Conservation (phyloP, 1,284 basidiomycete genomes). For the Sanguinoderma infundibulare region DNA sequence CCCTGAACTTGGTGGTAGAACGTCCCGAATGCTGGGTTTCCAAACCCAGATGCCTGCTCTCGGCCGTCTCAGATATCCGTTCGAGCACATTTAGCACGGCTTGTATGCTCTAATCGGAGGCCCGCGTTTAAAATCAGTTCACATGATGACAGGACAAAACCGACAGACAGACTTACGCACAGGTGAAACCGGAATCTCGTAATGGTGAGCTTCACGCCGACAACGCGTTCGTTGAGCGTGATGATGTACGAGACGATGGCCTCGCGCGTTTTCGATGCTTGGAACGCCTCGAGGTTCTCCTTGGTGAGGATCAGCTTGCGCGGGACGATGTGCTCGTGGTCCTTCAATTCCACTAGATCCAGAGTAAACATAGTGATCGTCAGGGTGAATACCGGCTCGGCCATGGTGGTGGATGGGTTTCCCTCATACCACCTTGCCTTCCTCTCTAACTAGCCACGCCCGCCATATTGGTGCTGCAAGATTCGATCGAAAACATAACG, state of each 20-base stretch:
- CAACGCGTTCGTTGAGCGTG: constrained; percentile 76
- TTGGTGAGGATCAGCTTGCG: constrained; percentile 82
- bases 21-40: constrained; percentile 94
- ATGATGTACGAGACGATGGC: constrained; percentile 79
- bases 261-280: constrained; percentile 73
- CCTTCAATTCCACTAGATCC: not conserved
- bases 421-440: not conserved
- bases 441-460: constrained; percentile 43
- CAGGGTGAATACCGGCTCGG: not conserved
- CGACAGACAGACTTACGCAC: constrained; percentile 44
- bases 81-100: constrained; percentile 70
- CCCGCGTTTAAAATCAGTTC: not conserved
- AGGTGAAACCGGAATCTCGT: constrained; percentile 58
- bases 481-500: constrained; percentile 84
- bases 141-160: not conserved
- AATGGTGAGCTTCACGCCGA: constrained; percentile 81
- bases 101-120: constrained; percentile 56
- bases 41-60: constrained; percentile 86
- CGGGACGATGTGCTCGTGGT: constrained; percentile 35
- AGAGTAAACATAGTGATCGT: not conserved
- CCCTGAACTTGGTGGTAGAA: constrained; percentile 85
- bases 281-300: constrained; percentile 84
- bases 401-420: not conserved
- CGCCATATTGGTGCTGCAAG: constrained; percentile 52
- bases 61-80: constrained; percentile 68